Percentiles rank a stretch among this genome's conserved stretches.
These are phyloP conservation scores for Kuraishia floccosa DNA, from an alignment of 805 yeast genomes.

Conservation along the genomic window DNA sequence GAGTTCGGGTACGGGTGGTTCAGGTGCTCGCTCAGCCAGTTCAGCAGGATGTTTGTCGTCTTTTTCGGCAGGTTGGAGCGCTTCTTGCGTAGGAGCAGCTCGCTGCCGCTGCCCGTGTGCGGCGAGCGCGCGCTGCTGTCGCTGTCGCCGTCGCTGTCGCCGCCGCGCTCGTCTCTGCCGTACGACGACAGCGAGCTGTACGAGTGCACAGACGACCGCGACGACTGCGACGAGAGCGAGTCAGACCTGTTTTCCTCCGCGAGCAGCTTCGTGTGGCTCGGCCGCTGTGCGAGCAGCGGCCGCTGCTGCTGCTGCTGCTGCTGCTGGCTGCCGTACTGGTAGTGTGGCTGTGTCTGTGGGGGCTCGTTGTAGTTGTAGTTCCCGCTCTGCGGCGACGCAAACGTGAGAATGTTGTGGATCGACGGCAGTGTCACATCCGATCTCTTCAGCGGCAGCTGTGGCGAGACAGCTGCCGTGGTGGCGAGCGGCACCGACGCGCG, in stretches of 20 bases:
- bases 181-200: too few species aligned
- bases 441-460: background rate
- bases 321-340: background rate
- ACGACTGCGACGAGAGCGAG: background rate
- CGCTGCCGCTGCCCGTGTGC: slow-evolving; percentile 3
- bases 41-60: slow-evolving; percentile 38
- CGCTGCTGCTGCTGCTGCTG: slow-evolving; percentile 1
- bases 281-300: slow-evolving; percentile 1
- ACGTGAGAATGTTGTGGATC: slow-evolving; percentile 1
- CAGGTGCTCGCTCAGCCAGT: slow-evolving; percentile 44
- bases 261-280: background rate
- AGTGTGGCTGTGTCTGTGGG: too few species aligned
- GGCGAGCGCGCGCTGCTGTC: background rate
- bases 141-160: background rate
- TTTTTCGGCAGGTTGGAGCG: slow-evolving; percentile 51
- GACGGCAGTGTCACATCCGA: slow-evolving; percentile 1
- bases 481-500: too few species aligned
- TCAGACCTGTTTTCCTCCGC: background rate
- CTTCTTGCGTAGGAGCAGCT: too few species aligned
- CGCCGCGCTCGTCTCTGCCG: background rate
- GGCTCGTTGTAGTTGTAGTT: too few species aligned
- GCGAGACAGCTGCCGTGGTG: too few species aligned
- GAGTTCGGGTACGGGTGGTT: slow-evolving; percentile 52
- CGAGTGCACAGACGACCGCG: background rate
- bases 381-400: background rate